Evolutionary conservation across 768 basidiomycete species (phyloP), one percentile per base, ranked within the genome.

Genomic region (Tulasnella sp.): DNA sequence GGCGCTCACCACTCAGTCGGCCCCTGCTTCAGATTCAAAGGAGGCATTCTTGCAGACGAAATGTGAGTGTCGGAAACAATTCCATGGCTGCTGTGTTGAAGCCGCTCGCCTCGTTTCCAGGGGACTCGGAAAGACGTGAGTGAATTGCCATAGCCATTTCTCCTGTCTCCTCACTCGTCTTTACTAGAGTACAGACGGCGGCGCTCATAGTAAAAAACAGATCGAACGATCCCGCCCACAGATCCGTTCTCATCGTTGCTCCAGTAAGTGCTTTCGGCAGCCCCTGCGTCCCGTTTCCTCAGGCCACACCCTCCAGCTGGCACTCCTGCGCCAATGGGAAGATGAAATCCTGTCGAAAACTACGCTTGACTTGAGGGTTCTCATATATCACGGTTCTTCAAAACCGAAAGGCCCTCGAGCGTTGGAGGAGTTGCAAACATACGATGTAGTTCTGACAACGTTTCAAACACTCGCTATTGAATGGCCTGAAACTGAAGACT

Each of bases 401-500:
- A 36, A 43, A 34, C 42, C 53, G 12, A 55, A 55, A 14, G 50
- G 50, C 2, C 17, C 7, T 7, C 32, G 37, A 2, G 50, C 65
- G 34, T 69, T 68, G 50, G 68, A 73, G 6, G 73, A 79, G n/a
- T 62, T 88, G 2, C 63, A 75, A 57, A 68, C 75, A 41, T 77
- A 78, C 63, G 82, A 86, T 62, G 71, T 84, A 3, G 77, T 86
- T 7, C 61, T 85, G 34, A 84, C 83, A 63, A 81, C 65, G 69
- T 82, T 68, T 61, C 59, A 49, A 54, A 72, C 63, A 31, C 60
- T 63, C 54, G 64, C 42, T 36, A 37, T 27, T 45, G 67, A 64
- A 59, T 66, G 54, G 58, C 67, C 66, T 11, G 61, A 62, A 42
- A 57, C 60, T 31, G 55, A 58, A 31, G 46, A 35, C 5, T 57